Base-by-base conservation (phyloP, 371 early-diverging fungal species). In the Chytridium lagenaria region DNA sequence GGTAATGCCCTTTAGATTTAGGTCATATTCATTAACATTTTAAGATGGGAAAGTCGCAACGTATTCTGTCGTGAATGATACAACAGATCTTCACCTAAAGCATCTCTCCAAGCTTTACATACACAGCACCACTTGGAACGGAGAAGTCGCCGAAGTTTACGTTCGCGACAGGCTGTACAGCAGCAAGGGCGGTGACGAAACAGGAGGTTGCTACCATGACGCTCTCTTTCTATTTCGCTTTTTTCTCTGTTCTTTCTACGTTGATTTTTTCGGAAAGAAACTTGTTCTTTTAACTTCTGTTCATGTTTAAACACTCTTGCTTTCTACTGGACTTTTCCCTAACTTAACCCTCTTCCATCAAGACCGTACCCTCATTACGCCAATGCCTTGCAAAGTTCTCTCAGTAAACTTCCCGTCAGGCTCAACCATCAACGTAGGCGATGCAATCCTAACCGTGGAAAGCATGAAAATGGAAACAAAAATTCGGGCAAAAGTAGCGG, bases 391-490 rank as follows among this genome's bases (percentile, higher is more conserved):
- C 77, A 88, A 89, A 50, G 85, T 90, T 39, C 81, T 91, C 39
- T 84, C 86, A 75, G 74, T 92, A 16, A 73, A 88, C 36, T 80
- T 86, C 22, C 82, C 88, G 31, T 74, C 83, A 2, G 91, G 91
- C 0, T 76, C 87, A 0, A 37, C 55, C 36, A 89, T 91, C 33
- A 84, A 87, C 69, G 87, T 87, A 77, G 89, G 90, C 36, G 86
- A 86, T 50, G 81, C 88, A 1, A 79, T 92, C 28, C 70, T 92
- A 69, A 89, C 90, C 0, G 87, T 92, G 69, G 92, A 92, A 75
- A 87, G 88, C 33, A 92, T 92, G 92, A 92, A 92, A 78, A 92
- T 90, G 33, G 91, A 92, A 76, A 85, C 89, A 39, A 88, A 88
- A 66, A 73, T 91, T 30, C 85, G 87, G 52, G 82, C 88, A 50